A percentile compares a stretch with the other conserved stretches of the same genome.
Conservation (phyloP, 805 yeast genomes). For the Sporopachydermia lactativora region DNA sequence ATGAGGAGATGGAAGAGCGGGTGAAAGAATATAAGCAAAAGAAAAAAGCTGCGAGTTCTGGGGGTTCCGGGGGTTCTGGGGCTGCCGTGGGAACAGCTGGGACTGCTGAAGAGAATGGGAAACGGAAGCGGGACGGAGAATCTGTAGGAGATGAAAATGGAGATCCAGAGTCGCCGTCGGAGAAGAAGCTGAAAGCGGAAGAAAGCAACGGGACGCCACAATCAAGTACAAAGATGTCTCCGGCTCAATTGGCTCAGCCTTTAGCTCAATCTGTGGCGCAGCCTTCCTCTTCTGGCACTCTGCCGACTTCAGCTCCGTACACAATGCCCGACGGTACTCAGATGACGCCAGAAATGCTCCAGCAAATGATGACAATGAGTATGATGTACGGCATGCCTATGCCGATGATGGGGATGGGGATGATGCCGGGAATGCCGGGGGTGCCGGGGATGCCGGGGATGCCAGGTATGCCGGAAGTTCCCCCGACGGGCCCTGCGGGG, state of each 20-base stretch:
- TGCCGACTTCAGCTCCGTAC: too few relatives aligned
- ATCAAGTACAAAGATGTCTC: neutral
- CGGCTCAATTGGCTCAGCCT: too few relatives aligned
- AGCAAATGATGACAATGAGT: slow-evolving; percentile 2
- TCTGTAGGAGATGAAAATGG: neutral
- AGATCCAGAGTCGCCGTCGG: neutral
- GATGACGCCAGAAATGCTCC: slow-evolving; percentile 7
- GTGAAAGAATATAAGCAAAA: slow-evolving; percentile 36
- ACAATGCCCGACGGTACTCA: slow-evolving; percentile 1
- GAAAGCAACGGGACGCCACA: too few relatives aligned
- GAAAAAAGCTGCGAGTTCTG: slow-evolving; percentile 10
- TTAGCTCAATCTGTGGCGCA: too few relatives aligned
- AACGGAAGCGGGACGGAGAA: slow-evolving; percentile 4
- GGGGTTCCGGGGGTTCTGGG: slow-evolving; percentile 3
- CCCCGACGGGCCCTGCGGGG: too few relatives aligned
- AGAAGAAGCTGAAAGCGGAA: neutral
- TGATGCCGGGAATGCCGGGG: slow-evolving; percentile 15
- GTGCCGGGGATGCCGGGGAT: slow-evolving; percentile 9
- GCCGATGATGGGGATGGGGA: slow-evolving; percentile 10
- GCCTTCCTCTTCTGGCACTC: too few relatives aligned
- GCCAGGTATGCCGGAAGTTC: slow-evolving; percentile 22
- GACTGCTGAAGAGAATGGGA: slow-evolving; percentile 8
- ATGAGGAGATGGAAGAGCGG: slow-evolving; percentile 41
- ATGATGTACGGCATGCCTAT: slow-evolving; percentile 12
- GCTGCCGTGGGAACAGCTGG: neutral